Conservation (phyloP, 257 asterid species). For the Solanum dulcamara region DNA sequence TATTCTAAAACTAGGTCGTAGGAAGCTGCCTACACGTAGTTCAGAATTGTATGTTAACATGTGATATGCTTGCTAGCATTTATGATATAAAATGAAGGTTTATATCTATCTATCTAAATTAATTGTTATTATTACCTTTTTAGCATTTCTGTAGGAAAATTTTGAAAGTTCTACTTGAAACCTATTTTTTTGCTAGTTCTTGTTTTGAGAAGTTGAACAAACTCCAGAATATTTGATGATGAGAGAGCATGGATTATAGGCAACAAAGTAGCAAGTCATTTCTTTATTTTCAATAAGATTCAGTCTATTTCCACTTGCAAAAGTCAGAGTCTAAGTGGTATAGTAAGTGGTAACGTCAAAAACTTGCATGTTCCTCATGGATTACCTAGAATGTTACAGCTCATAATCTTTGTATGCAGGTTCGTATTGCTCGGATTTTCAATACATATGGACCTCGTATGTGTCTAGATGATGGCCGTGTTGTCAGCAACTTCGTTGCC, state of each 20-base stretch:
- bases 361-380: neutral
- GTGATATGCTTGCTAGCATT: neutral
- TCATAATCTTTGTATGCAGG: slow-evolving; percentile 27
- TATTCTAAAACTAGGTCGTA: neutral
- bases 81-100: neutral
- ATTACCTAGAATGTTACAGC: neutral
- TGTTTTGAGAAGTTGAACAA: neutral
- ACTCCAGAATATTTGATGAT: neutral
- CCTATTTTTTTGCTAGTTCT: neutral
- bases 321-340: neutral
- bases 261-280: neutral
- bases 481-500: slow-evolving; percentile 92
- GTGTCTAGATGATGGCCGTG: slow-evolving; percentile 99
- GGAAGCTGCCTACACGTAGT: neutral
- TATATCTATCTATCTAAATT: neutral
- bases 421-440: slow-evolving; percentile 95
- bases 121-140: neutral
- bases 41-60: neutral
- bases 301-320: neutral
- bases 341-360: neutral
- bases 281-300: neutral
- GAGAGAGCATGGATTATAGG: neutral
- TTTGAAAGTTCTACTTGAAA: neutral
- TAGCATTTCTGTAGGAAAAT: neutral
- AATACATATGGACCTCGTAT: slow-evolving; percentile 96